These are phyloP conservation scores for Royoungia palumana DNA, from an alignment of 768 basidiomycete species.

Conservation along the genomic window DNA sequence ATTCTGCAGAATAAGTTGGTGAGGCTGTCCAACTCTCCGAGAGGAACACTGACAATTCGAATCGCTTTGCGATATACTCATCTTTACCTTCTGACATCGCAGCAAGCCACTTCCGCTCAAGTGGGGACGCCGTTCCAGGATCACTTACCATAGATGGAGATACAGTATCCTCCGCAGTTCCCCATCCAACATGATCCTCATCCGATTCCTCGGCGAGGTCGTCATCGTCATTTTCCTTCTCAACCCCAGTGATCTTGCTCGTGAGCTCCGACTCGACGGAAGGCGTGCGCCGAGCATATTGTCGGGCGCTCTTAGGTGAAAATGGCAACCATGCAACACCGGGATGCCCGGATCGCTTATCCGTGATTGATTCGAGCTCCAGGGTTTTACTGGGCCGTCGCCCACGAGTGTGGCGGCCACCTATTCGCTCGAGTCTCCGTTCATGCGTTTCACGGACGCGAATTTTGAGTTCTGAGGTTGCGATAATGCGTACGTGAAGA, in stretches of 20 bases:
- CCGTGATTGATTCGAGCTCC: constrained; percentile 20
- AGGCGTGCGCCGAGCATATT: constrained; percentile 42
- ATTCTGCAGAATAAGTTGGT: constrained; percentile 50
- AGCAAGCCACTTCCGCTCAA: constrained; percentile 81
- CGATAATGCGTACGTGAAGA: constrained; percentile 80
- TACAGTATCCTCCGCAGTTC: constrained; percentile 46
- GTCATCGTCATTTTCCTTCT: constrained; percentile 32
- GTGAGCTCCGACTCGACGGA: constrained; percentile 46
- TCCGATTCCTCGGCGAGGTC: constrained; percentile 40
- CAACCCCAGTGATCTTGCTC: constrained; percentile 35
- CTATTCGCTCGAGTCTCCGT: constrained; percentile 30
- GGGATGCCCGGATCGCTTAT: constrained; percentile 13
- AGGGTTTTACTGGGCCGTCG: constrained; percentile 17
- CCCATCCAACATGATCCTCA: constrained; percentile 48
- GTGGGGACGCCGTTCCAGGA: constrained; percentile 75
- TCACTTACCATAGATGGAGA: constrained; percentile 72
- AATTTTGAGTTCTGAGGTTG: constrained; percentile 70
- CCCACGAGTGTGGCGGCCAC: constrained; percentile 15
- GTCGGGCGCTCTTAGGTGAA: constrained; percentile 52
- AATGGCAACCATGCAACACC: constrained; percentile 48
- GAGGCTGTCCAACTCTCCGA: neutral
- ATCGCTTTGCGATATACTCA: constrained; percentile 61
- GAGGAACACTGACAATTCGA: constrained; percentile 61
- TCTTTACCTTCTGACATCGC: constrained; percentile 89
- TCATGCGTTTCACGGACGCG: constrained; percentile 52